Base-by-base conservation (phyloP, 2,329 filamentous ascomycete genomes). In the Aureobasidium sp. region DNA sequence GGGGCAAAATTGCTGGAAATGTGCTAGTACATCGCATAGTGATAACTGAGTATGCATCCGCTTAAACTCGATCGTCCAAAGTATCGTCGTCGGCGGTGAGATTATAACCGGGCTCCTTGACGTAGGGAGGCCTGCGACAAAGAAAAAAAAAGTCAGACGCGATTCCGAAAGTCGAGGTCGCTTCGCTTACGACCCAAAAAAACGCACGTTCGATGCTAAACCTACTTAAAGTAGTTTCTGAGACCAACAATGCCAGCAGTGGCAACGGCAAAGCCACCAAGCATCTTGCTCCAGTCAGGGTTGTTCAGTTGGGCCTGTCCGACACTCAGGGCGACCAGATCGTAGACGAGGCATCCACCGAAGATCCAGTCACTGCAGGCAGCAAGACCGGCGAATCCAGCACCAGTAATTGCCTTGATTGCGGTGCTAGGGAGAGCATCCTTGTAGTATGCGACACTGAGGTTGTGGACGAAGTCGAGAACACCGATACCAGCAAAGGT, bases 401-500 rank as follows among this genome's bases (percentile, higher is more conserved):
- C 59, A 0, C 74, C 78, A 0, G 79, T 82, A 8, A 76, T 59
- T 0, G 74, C 67, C 62, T 80, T 79, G 44, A 81, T 69, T 1
- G 69, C 55, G 2, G 65, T 67, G 10, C 66, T 71, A 1, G 79
- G 75, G 2, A 70, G 63, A 22, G 74, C 65, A 45, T 74, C 71
- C 29, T 74, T 70, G 63, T 74, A 80, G 62, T 77, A 82, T 1
- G 77, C 79, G 0, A 78, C 78, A 0, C 73, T 73, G 2, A 75
- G 75, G 59, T 82, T 83, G 67, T 82, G 79, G 35, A 83, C 62
- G 10, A 82, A 66, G 58, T 83, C 80, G 4, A 83, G 68, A 2
- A 81, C 73, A 19, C 79, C 79, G 53, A 82, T 81, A 5, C 79
- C 79, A 0, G 79, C 78, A 59, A 81, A 82, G 0, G 78, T 80